Conservation (phyloP, 2,329 filamentous ascomycete genomes). For the Pseudogymnoascus sp. region DNA sequence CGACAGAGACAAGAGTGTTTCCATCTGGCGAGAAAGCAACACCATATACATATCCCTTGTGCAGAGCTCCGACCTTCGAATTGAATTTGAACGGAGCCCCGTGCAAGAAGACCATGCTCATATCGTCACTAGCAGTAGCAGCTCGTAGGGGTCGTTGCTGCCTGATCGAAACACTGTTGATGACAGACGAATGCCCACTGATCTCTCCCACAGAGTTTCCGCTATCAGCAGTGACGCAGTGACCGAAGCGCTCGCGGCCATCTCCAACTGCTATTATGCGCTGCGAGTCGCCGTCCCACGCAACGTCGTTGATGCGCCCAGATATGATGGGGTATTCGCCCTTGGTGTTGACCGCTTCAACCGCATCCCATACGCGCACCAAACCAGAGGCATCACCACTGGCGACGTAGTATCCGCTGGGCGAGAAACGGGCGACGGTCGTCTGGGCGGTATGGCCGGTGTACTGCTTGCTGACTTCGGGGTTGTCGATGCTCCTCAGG, state of each 20-base stretch:
- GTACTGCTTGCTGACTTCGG: constrained; percentile 78
- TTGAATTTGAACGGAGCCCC: constrained; percentile 96
- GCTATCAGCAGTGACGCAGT: constrained; percentile 90
- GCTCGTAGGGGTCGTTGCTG: constrained; percentile 86
- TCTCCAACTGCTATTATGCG: constrained; percentile 94
- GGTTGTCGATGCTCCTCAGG: constrained; percentile 87
- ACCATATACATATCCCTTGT: constrained; percentile 83
- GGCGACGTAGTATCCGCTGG: constrained; percentile 89
- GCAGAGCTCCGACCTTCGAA: constrained; percentile 66
- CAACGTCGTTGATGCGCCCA: constrained; percentile 90
- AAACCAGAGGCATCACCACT: constrained; percentile 79
- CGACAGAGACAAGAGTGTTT: constrained; percentile 71
- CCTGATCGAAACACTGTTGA: constrained; percentile 86
- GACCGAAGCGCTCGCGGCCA: constrained; percentile 85
- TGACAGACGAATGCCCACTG: constrained; percentile 77
- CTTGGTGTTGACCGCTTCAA: constrained; percentile 76
- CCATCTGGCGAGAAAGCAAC: constrained; percentile 88
- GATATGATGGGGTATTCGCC: constrained; percentile 91
- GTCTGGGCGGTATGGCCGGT: constrained; percentile 82
- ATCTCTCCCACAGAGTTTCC: constrained; percentile 96
- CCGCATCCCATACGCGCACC: constrained; percentile 88
- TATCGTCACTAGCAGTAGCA: constrained; percentile 85
- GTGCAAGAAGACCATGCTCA: constrained; percentile 82
- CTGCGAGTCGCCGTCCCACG: constrained; percentile 96
- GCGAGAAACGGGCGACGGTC: constrained; percentile 87